Evolutionary conservation across 2,329 filamentous ascomycete species (phyloP).

Genomic region (Huntiella omanensis): DNA sequence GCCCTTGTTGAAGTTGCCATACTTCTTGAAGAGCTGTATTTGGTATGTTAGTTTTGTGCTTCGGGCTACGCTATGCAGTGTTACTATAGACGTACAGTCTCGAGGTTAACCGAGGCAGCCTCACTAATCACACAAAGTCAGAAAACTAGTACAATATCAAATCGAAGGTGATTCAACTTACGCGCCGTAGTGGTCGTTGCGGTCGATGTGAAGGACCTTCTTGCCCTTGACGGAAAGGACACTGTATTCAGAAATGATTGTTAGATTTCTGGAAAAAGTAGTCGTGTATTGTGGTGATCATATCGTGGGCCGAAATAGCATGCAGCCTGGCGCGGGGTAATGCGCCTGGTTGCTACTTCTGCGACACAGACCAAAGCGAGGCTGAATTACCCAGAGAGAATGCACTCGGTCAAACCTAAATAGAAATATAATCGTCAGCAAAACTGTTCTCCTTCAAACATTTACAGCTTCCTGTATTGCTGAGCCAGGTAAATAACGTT

Average conservation of each 20-base stretch:
- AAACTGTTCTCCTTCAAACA: not conserved
- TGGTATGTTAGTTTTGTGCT: not conserved
- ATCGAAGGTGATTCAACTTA: slow-evolving; percentile 27
- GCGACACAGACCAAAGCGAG: not conserved
- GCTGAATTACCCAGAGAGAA: slow-evolving; percentile 69
- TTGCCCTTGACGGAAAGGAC: slow-evolving; percentile 96
- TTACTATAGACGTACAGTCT: slow-evolving; percentile 43
- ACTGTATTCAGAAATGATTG: slow-evolving; percentile 25
- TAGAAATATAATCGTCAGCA: slow-evolving; percentile 16
- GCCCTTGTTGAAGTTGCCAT: slow-evolving; percentile 60
- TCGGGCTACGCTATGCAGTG: slow-evolving; percentile 1
- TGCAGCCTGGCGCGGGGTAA: not conserved
- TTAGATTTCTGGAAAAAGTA: not conserved
- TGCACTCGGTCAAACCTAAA: slow-evolving; percentile 89
- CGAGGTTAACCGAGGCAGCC: slow-evolving; percentile 90
- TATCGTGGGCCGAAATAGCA: not conserved
- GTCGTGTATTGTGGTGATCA: not conserved
- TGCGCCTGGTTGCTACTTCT: not conserved
- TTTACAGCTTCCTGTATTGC: too few relatives aligned
- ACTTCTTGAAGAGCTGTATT: slow-evolving; percentile 80
- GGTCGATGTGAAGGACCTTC: slow-evolving; percentile 97
- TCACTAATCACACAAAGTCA: slow-evolving; percentile 32
- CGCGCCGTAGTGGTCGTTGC: slow-evolving; percentile 97
- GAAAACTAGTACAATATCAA: slow-evolving; percentile 16
- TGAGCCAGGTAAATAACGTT: not conserved